Percentiles rank a stretch among this genome's conserved stretches.
Conservation (phyloP, 2,329 filamentous ascomycete genomes). For the Aspergillus neoniger region DNA sequence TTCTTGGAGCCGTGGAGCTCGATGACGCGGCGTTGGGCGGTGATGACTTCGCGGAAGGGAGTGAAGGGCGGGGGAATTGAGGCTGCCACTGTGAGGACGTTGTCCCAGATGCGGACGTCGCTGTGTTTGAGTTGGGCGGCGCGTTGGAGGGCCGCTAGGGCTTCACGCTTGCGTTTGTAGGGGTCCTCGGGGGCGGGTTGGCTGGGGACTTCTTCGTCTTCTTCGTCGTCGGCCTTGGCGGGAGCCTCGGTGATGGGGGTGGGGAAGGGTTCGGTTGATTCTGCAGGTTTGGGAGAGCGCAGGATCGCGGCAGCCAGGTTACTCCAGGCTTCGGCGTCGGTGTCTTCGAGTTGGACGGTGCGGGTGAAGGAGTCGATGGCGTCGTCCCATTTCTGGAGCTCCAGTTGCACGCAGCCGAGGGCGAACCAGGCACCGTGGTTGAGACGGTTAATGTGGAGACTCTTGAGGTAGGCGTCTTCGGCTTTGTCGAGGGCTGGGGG, state of each 20-base stretch:
- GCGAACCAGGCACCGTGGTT: constrained; percentile 87
- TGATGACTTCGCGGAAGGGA: constrained; percentile 71
- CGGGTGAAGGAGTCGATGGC: constrained; percentile 82
- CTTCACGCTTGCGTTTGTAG: constrained; percentile 67
- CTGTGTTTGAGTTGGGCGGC: constrained; percentile 81
- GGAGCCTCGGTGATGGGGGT: constrained; percentile 16
- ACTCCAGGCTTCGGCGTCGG: constrained; percentile 90
- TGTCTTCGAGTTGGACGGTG: constrained; percentile 80
- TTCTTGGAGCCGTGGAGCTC: constrained; percentile 66
- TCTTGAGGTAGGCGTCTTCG: constrained; percentile 74
- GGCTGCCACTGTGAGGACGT: constrained; percentile 83
- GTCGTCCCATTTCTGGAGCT: constrained; percentile 72
- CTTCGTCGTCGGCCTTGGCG: constrained; percentile 21
- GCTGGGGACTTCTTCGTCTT: constrained; percentile 31
- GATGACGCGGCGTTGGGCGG: constrained; percentile 73
- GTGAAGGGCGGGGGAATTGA: constrained; percentile 69
- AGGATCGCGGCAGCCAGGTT: constrained; percentile 86
- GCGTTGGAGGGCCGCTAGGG: constrained; percentile 81
- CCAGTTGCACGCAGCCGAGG: constrained; percentile 82
- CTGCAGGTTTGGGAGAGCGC: constrained; percentile 45
- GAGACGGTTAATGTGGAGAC: constrained; percentile 75
- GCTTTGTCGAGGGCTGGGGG: constrained; percentile 65
- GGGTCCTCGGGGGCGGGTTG: constrained; percentile 48
- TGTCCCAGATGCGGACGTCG: constrained; percentile 95
- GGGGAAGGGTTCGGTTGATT: constrained; percentile 9